A percentile compares a stretch with the other conserved stretches of the same genome.
phyloP scores from a whole-genome alignment of 306 rosid species.

The Astragalus glycyphyllos region DNA sequence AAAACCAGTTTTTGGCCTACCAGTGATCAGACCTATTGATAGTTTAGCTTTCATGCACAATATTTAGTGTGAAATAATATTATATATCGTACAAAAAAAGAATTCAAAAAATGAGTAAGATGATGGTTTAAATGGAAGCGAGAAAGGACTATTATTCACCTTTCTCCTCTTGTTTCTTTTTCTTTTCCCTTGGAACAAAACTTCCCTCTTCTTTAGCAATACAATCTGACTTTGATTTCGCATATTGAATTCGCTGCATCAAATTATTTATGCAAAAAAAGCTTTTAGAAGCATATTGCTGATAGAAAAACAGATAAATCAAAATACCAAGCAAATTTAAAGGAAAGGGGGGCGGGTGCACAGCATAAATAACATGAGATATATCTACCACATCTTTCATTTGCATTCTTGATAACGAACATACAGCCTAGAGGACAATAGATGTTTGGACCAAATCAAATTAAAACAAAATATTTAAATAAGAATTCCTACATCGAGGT shows the following conservation, averaged over 20 bases:
- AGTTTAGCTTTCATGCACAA: not conserved
- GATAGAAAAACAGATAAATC: slow-evolving; percentile 11
- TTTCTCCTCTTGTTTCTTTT: slow-evolving; percentile 96
- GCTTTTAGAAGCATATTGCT: slow-evolving; percentile 11
- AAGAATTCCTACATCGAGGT: not conserved
- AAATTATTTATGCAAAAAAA: slow-evolving; percentile 43
- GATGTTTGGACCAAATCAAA: slow-evolving; percentile 7
- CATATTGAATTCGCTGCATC: slow-evolving; percentile 90
- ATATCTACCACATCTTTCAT: not conserved
- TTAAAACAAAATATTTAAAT: slow-evolving; percentile 1
- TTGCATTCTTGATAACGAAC: slow-evolving; percentile 17
- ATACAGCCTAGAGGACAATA: slow-evolving; percentile 10
- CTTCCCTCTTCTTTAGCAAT: slow-evolving; percentile 95
- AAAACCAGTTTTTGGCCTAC: slow-evolving; percentile 6
- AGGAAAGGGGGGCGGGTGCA: not conserved
- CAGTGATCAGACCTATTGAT: not conserved
- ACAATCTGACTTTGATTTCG: slow-evolving; percentile 95
- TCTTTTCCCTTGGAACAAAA: slow-evolving; percentile 94
- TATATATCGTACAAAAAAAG: not conserved
- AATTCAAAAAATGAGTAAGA: slow-evolving; percentile 17
- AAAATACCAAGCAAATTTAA: slow-evolving; percentile 27
- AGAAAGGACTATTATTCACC: slow-evolving; percentile 56
- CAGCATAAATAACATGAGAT: not conserved
- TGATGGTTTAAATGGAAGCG: not conserved
- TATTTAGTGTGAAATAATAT: not conserved